Evolutionary conservation across 345 rosid species (phyloP).

Genomic region (Salix dunnii): DNA sequence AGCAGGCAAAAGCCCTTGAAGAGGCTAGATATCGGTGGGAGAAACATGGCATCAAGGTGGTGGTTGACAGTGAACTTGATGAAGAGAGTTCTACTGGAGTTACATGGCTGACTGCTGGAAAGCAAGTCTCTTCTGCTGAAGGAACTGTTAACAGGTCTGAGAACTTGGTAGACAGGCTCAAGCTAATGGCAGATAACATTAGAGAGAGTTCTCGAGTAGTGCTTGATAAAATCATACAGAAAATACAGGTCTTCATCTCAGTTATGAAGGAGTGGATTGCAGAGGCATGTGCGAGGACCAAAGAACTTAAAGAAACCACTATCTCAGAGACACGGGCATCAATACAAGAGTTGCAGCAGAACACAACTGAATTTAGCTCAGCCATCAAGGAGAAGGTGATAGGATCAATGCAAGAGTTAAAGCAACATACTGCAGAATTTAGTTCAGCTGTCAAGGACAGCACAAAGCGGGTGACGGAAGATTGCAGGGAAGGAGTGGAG

Average conservation of each 20-base stretch:
- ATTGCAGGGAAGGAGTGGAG: conserved; percentile 61
- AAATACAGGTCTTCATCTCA: conserved; percentile 40
- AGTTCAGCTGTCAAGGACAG: conserved; percentile 50
- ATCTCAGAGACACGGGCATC: conserved; percentile 37
- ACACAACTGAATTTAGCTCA: conserved; percentile 38
- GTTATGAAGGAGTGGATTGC: conserved; percentile 42
- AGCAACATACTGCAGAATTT: conserved; percentile 46
- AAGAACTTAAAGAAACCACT: conserved; percentile 16
- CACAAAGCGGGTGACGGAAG: conserved; percentile 51
- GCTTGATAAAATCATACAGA: conserved; percentile 46
- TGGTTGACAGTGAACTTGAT: conserved; percentile 65
- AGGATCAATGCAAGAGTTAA: conserved; percentile 51
- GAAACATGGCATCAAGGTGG: conserved; percentile 75
- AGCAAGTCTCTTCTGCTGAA: conserved; percentile 42
- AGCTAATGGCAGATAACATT: conserved; percentile 48
- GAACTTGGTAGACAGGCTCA: conserved; percentile 51
- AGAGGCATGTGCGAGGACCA: conserved; percentile 19
- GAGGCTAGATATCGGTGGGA: conserved; percentile 92
- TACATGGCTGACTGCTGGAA: conserved; percentile 59
- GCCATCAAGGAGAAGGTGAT: conserved; percentile 26
- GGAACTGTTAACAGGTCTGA: conserved; percentile 59
- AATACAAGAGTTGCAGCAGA: conserved; percentile 52
- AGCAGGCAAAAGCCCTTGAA: conserved; percentile 71
- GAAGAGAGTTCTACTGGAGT: conserved; percentile 56
- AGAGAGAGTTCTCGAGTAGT: conserved; percentile 50